Evolutionary conservation across 768 basidiomycete genomes (phyloP), one percentile per base, ranked within the genome.

Genomic region (Boletellus emodensis): DNA sequence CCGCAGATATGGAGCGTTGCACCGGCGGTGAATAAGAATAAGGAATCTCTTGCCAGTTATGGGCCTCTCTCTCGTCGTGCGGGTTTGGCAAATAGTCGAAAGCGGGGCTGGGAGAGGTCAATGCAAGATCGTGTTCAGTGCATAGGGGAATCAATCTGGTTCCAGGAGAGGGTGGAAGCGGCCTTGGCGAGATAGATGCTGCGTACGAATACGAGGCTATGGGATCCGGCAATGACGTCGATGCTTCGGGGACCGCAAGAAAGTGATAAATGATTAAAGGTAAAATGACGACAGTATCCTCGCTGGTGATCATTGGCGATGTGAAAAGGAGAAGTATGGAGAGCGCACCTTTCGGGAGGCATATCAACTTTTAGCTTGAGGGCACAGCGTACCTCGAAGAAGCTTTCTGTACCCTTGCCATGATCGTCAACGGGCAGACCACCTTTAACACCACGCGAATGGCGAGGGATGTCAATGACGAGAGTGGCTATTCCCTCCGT

Each of bases 401-500:
- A 70, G 24, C 77, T 67, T 20, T 82, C 78, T 4, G 76, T 77
- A 8, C 13, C 51, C 58, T 55, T 60, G 49, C 52, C 67, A 47
- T 77, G 75, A 52, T 74, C 77, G n/a, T 79, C 81, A n/a, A 81
- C 64, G 9, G 84, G 73, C 5, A 67, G 59, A 6, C 86, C 87
- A 22, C 84, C 85, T 50, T 74, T 78, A 12, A 86, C 80, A 4
- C 84, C 82, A 47, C 83, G 73, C 1, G 87, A 82, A 51, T 74
- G 67, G 41, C 69, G 73, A 5, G 90, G 90, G n/a, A 90, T 80
- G 62, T 91, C 84, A 54, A 93, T 83, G 11, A 89, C 85, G 11
- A 93, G 75, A 59, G 79, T 82, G 1, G 90, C 90, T 2, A 90
- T 77, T 18, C 90, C 90, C 60, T 91, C 90, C 3, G 75, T 76